These are phyloP conservation scores for Copromyces sp. DNA, from an alignment of 495 filamentous ascomycete species.

Conservation along the genomic window DNA sequence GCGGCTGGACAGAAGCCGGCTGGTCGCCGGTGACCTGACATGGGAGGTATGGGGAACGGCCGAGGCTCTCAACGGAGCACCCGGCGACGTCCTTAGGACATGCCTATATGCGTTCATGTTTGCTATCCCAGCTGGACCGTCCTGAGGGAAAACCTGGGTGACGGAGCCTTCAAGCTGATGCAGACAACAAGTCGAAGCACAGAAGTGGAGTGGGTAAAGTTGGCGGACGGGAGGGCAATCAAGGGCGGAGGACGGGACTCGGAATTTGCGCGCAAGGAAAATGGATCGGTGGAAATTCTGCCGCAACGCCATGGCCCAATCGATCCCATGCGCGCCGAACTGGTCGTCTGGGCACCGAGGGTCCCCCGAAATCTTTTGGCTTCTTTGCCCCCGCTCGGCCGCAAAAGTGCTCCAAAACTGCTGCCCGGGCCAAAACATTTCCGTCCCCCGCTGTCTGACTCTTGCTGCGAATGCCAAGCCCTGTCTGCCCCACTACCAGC, in stretches of 20 bases:
- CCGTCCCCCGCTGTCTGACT: not conserved
- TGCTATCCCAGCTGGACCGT: conserved; percentile 7
- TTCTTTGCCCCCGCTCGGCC: not conserved
- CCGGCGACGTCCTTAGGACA: conserved; percentile 29
- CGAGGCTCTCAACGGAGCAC: conserved; percentile 27
- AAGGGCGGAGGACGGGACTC: not conserved
- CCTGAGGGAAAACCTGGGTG: conserved; percentile 6
- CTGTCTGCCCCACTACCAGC: not conserved
- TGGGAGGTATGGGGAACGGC: conserved; percentile 31
- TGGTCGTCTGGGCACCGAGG: not conserved
- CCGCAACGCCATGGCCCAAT: not conserved
- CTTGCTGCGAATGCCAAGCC: not conserved
- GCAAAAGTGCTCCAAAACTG: not conserved
- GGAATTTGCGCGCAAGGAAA: conserved; percentile 5
- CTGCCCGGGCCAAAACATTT: not conserved
- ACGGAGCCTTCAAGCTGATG: conserved; percentile 8
- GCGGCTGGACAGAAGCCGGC: conserved; percentile 43
- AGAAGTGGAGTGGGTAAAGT: not conserved
- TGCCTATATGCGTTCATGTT: conserved; percentile 40
- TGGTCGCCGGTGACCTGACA: conserved; percentile 46
- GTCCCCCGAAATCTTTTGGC: not conserved
- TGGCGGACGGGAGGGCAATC: not conserved
- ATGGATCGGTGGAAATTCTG: conserved; percentile 5
- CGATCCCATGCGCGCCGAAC: not conserved
- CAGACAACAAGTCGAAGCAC: conserved; percentile 1